These are phyloP conservation scores for Tilletia indica DNA, from an alignment of 1,284 basidiomycete species.

Conservation along the genomic window DNA sequence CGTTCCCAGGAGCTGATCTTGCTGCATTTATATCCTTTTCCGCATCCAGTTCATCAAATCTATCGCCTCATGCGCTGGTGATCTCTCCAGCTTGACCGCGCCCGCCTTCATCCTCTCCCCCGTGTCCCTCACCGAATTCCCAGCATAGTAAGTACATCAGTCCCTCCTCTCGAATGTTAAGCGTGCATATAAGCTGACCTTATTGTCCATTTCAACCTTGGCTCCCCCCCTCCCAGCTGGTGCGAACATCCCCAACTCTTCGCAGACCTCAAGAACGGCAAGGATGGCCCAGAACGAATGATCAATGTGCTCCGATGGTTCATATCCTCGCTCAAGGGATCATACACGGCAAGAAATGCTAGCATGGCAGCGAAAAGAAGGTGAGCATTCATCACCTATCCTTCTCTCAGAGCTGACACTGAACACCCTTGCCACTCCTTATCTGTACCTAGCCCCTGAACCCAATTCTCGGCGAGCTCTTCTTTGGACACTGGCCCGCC, in stretches of 20 bases:
- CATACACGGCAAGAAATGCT: constrained; percentile 69
- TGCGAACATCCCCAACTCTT: constrained; percentile 53
- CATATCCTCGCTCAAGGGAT: constrained; percentile 76
- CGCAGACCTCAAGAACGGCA: constrained; percentile 38
- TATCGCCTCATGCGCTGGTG: constrained; percentile 63
- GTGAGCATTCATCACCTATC: constrained; percentile 26
- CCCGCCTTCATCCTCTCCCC: constrained; percentile 64
- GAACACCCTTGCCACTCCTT: too few species aligned
- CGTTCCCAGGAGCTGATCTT: too few species aligned
- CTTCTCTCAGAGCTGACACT: too few species aligned
- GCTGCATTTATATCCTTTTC: background rate
- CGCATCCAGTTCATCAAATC: constrained; percentile 44
- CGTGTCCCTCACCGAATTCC: constrained; percentile 52
- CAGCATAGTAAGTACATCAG: constrained; percentile 33
- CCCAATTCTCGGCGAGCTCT: constrained; percentile 83
- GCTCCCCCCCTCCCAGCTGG: constrained; percentile 31
- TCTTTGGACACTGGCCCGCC: constrained; percentile 89
- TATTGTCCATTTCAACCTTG: background rate
- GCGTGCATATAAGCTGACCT: too few species aligned
- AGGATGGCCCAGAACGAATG: constrained; percentile 53
- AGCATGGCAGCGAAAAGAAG: constrained; percentile 86
- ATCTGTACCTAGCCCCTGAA: constrained; percentile 79
- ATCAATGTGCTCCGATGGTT: constrained; percentile 52
- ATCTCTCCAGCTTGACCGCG: constrained; percentile 88
- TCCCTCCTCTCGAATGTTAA: too few species aligned